These are phyloP conservation scores for Coix lacrymajobi DNA, from an alignment of 176 grass and related monocot species.

Conservation along the genomic window DNA sequence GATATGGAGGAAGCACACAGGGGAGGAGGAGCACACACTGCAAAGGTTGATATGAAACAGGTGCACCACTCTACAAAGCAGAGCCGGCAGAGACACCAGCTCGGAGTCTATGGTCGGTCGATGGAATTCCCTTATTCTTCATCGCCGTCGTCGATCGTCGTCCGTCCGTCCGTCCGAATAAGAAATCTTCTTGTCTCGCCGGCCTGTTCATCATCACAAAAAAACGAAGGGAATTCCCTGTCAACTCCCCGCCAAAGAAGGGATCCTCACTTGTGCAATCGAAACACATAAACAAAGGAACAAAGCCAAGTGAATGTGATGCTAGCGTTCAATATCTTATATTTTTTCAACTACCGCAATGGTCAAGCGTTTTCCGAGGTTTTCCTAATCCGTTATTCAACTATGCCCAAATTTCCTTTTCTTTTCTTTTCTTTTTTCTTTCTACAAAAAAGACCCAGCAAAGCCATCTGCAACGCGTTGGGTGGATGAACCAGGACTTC, in stretches of 20 bases:
- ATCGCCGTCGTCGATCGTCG: not conserved
- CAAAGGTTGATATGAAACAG: not conserved
- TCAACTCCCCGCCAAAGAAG: slow-evolving; percentile 12
- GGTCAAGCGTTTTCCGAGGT: not conserved
- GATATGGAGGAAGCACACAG: not conserved
- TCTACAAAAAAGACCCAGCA: not conserved
- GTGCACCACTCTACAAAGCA: slow-evolving; percentile 38
- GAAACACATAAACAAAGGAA: not conserved
- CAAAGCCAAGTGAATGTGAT: not conserved
- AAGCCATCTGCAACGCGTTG: not conserved
- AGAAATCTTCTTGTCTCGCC: not conserved
- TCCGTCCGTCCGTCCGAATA: not conserved
- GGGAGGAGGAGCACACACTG: not conserved
- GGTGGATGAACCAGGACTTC: not conserved
- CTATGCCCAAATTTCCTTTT: not conserved
- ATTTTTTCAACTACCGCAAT: not conserved
- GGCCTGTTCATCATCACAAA: slow-evolving; percentile 13
- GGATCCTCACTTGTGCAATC: not conserved
- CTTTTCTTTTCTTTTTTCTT: no score
- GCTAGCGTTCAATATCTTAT: not conserved
- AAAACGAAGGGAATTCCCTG: not conserved
- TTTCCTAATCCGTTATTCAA: not conserved
- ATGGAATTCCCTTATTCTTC: slow-evolving; percentile 13
- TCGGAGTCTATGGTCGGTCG: not conserved
- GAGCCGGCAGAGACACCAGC: not conserved